These are phyloP conservation scores for Gynochthodes officinalis DNA, from an alignment of 257 asterid genomes.

Conservation along the genomic window DNA sequence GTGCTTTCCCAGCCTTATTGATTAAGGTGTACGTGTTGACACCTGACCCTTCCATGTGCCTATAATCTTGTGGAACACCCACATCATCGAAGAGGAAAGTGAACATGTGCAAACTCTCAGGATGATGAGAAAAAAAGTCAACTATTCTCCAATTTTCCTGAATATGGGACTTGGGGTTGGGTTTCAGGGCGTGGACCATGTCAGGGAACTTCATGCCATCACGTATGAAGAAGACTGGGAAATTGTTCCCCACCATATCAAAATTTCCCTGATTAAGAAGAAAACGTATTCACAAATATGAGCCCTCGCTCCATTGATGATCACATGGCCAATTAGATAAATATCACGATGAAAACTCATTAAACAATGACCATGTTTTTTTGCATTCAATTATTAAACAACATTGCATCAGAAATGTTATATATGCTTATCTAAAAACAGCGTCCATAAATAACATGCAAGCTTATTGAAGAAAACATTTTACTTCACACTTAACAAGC, in stretches of 20 bases:
- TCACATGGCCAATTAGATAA: not conserved
- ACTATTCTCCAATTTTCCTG: slow-evolving; percentile 37
- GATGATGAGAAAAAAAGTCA: slow-evolving; percentile 40
- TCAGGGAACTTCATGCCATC: slow-evolving; percentile 44
- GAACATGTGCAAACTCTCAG: slow-evolving; percentile 41
- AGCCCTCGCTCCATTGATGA: not conserved
- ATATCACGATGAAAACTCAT: not conserved
- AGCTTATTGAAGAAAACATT: not conserved
- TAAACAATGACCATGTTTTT: not conserved
- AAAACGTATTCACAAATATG: not conserved
- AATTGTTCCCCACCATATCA: slow-evolving; percentile 41
- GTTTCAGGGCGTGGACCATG: slow-evolving; percentile 38
- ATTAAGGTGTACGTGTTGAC: slow-evolving; percentile 36
- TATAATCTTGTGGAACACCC: slow-evolving; percentile 41
- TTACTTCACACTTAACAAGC: not conserved
- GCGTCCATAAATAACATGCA: not conserved
- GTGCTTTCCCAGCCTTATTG: slow-evolving; percentile 34
- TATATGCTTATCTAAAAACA: not conserved
- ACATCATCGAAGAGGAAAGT: slow-evolving; percentile 38
- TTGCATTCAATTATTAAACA: too few relatives aligned
- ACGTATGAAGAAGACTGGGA: slow-evolving; percentile 39
- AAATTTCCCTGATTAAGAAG: slow-evolving; percentile 31
- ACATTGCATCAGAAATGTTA: not conserved
- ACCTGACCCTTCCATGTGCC: slow-evolving; percentile 40
- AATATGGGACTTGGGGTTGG: slow-evolving; percentile 40